Evolutionary conservation across 1,284 basidiomycete species (phyloP).

Genomic region (Sanguinoderma infundibulare): DNA sequence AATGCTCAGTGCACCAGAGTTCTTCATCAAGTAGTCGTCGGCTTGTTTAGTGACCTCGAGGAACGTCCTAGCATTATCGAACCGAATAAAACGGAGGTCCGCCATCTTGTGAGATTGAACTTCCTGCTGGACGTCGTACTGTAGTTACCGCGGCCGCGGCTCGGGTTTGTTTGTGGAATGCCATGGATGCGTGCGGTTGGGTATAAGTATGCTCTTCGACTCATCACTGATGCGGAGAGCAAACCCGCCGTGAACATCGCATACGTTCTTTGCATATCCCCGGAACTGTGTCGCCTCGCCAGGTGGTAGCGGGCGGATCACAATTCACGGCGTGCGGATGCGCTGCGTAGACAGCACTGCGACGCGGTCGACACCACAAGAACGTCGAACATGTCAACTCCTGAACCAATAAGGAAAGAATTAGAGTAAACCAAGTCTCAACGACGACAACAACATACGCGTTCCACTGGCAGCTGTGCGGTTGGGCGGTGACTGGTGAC

Average conservation of each 20-base stretch:
- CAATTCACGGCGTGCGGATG: no score
- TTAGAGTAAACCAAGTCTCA: no score
- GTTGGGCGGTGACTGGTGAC: no score
- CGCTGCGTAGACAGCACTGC: no score
- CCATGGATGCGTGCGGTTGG: not conserved
- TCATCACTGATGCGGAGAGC: not conserved
- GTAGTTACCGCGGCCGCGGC: not conserved
- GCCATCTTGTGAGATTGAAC: constrained; percentile 1
- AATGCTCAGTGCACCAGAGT: not conserved
- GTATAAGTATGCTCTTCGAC: not conserved
- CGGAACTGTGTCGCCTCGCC: not conserved
- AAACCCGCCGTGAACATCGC: not conserved
- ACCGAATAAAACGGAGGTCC: constrained; percentile 17
- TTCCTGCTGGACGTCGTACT: no score
- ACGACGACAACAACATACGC: no score
- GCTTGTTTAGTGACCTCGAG: constrained; percentile 11
- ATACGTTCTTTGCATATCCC: not conserved
- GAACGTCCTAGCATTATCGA: constrained; percentile 11
- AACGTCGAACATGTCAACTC: no score
- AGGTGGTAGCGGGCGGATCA: no score
- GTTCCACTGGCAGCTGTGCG: no score
- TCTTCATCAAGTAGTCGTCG: constrained; percentile 28
- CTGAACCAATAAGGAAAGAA: no score
- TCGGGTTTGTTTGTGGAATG: not conserved
- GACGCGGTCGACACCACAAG: no score